phyloP scores from a whole-genome alignment of 345 rosid genomes.

The Syzygium oleosum region DNA sequence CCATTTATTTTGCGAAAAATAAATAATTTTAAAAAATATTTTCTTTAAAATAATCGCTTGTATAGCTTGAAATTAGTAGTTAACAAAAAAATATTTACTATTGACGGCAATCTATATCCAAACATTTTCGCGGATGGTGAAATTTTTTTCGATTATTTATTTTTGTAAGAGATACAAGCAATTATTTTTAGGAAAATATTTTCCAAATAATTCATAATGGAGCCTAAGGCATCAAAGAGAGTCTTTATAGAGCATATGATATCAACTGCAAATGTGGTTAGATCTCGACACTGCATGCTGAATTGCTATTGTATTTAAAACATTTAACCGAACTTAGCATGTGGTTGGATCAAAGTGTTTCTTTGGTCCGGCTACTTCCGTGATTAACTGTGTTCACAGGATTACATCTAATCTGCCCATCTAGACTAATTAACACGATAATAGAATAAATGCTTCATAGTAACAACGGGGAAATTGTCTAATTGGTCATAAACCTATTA shows the following conservation, averaged over 20 bases:
- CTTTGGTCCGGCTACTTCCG: neutral
- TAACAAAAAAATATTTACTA: too few relatives aligned
- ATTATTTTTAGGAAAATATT: too few relatives aligned
- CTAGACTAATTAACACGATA: neutral
- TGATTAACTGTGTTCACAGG: neutral
- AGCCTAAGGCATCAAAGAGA: neutral
- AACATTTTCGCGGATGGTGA: too few relatives aligned
- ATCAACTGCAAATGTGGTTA: neutral
- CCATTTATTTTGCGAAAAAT: too few relatives aligned
- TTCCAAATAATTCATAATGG: too few relatives aligned
- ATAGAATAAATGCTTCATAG: neutral
- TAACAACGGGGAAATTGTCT: neutral
- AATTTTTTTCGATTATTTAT: too few relatives aligned
- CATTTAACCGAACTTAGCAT: neutral
- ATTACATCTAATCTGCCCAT: neutral
- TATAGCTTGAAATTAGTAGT: too few relatives aligned
- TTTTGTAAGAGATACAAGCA: too few relatives aligned
- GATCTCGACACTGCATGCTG: neutral
- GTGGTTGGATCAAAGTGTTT: neutral
- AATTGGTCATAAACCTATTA: neutral
- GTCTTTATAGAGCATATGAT: neutral
- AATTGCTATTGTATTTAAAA: neutral
- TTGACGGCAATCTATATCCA: too few relatives aligned
- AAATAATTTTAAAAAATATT: too few relatives aligned
- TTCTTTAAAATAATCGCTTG: too few relatives aligned